These are phyloP conservation scores for Papiliotrema flavescens DNA, from an alignment of 1,284 basidiomycete species.

Conservation along the genomic window DNA sequence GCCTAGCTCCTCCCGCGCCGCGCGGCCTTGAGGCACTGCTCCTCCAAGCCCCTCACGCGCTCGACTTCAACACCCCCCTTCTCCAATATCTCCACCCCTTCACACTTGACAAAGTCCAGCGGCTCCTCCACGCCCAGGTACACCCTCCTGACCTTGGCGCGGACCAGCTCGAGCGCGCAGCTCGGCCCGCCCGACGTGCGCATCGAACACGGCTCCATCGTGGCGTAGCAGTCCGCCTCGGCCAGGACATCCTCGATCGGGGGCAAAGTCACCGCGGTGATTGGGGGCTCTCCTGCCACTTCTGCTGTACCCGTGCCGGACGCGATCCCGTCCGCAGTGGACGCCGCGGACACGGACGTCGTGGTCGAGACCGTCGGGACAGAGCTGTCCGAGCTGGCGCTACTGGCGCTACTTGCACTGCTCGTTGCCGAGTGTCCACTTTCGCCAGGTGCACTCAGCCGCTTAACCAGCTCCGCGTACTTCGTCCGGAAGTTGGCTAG, in stretches of 20 bases:
- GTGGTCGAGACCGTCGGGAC: too few species aligned
- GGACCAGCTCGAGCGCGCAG: conserved; percentile 81
- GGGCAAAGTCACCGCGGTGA: conserved; percentile 13
- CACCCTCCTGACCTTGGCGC: conserved; percentile 67
- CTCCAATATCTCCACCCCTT: conserved; percentile 73
- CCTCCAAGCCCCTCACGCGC: conserved; percentile 63
- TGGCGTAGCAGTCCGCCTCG: conserved; percentile 67
- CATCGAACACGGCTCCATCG: conserved; percentile 93
- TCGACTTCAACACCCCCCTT: conserved; percentile 72
- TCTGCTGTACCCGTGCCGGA: too few species aligned
- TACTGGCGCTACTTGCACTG: too few species aligned
- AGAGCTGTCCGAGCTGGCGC: too few species aligned
- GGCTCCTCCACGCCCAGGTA: conserved; percentile 91
- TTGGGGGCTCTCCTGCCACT: too few species aligned
- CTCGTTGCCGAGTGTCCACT: not conserved
- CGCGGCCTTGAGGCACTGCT: conserved; percentile 71
- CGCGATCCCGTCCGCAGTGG: too few species aligned
- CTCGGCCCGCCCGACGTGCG: conserved; percentile 81
- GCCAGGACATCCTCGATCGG: conserved; percentile 55
- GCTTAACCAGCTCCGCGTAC: conserved; percentile 44
- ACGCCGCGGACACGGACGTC: too few species aligned
- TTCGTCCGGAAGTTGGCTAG: conserved; percentile 63
- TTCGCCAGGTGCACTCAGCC: not conserved
- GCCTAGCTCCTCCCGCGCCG: conserved; percentile 52
- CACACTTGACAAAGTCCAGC: conserved; percentile 89